Conservation (phyloP, 164 flowering plant genomes). For the Annona cherimola region DNA sequence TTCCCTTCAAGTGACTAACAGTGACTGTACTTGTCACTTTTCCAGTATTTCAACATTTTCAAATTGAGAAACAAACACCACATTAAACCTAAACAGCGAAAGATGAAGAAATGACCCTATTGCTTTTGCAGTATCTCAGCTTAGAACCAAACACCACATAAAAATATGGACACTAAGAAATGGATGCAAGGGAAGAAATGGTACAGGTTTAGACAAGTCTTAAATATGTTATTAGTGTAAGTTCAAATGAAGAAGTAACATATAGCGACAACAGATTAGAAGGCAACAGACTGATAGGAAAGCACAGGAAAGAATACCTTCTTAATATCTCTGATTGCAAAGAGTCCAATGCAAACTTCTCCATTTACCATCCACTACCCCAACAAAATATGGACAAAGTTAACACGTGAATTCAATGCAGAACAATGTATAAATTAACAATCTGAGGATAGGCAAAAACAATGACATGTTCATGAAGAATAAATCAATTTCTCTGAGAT, state of each 20-base stretch:
- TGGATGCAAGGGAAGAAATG: background rate
- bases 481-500: background rate
- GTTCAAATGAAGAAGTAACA: background rate
- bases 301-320: slow-evolving; percentile 43
- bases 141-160: background rate
- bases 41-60: too few relatives aligned
- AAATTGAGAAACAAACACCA: background rate
- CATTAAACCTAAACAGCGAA: too few relatives aligned
- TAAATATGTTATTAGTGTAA: background rate
- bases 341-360: slow-evolving; percentile 94
- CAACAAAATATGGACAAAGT: slow-evolving; percentile 8
- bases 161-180: too few relatives aligned
- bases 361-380: slow-evolving; percentile 99
- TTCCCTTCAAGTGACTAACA: too few relatives aligned
- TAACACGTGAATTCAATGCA: background rate
- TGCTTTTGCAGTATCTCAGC: too few relatives aligned
- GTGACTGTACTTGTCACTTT: too few relatives aligned
- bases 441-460: background rate
- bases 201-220: background rate
- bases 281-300: background rate
- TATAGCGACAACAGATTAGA: background rate
- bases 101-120: too few relatives aligned
- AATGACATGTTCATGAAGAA: background rate
- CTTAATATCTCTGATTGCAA: slow-evolving; percentile 79
- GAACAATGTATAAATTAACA: background rate